Base-by-base conservation (phyloP, 2,329 filamentous ascomycete genomes). In the Fusarium irregulare region DNA sequence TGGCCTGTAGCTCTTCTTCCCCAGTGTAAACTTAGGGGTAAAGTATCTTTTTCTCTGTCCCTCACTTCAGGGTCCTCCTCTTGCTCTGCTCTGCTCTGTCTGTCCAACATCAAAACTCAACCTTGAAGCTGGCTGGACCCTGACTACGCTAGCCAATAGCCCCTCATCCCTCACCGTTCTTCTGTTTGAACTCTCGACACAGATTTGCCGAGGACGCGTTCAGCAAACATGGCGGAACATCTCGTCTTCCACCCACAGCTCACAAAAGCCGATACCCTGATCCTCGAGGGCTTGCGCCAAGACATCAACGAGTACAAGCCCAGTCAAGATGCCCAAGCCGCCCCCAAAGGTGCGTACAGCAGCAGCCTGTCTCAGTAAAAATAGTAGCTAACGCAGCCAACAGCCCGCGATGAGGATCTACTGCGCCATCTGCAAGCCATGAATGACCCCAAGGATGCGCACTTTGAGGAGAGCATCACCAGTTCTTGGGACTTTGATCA, bases 401-500 rank as follows among this genome's bases (percentile, higher is more conserved):
- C 25, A 51, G 49, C 50, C 44, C 62, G 62, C 21, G 63, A 70
- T 11, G 67, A 70, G 27, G 67, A 67, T 16, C n/a, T 65, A 32
- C 27, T 70, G 34, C 62, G 37, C 40, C 67, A 70, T 34, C 56
- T 70, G 2, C 53, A 70, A 46, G 62, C 67, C 25, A 34, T 70
- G 20, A 70, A 70, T 21, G 44, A 70, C 23, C 66, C 66, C 9
- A 56, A 67, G n/a, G 67, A 70, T 46, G 62, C 67, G 8, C 62
- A 56, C 23, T 70, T 70, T 27, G 67, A 70, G 49, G 66, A 68
- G 10, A 70, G 56, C 16, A 45, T 70, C 30, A 59, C 51, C 1
- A 63, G 30, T 28, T 67, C 50, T 6, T 57, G 64, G 56, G 67
- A 70, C 16, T n/a, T 70, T 44, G 66, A 70, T 14, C 48, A 70